A percentile compares a stretch with the other conserved stretches of the same genome.
These are phyloP conservation scores for Xylaria grammica DNA, from an alignment of 495 filamentous ascomycete species.

Conservation along the genomic window DNA sequence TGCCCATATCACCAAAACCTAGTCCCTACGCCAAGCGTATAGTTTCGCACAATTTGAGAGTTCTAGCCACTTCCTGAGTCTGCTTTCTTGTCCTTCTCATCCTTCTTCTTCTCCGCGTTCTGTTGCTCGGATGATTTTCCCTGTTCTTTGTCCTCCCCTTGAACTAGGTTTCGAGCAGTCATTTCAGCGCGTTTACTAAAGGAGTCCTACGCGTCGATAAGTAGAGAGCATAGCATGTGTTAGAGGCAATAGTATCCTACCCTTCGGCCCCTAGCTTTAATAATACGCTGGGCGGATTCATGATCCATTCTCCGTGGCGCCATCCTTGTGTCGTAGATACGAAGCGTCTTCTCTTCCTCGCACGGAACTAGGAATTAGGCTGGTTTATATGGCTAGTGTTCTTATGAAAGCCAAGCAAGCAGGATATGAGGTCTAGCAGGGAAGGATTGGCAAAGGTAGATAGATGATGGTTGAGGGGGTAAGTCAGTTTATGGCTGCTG, in stretches of 20 bases:
- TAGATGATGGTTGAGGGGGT: not conserved
- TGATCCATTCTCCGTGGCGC: slow-evolving; percentile 54
- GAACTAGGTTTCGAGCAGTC: slow-evolving; percentile 46
- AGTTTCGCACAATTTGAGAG: not conserved
- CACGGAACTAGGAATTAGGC: not conserved
- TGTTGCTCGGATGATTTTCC: not conserved
- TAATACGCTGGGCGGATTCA: slow-evolving; percentile 51
- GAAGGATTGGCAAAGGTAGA: not conserved
- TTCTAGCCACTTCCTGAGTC: slow-evolving; percentile 5
- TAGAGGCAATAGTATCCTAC: slow-evolving; percentile 23
- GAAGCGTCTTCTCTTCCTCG: not conserved
- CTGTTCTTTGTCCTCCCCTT: not conserved
- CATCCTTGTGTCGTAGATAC: not conserved
- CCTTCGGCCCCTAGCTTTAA: slow-evolving; percentile 45
- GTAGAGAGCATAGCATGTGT: not conserved
- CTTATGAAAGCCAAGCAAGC: too few species aligned
- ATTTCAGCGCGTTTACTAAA: slow-evolving; percentile 50
- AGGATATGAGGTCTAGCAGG: not conserved
- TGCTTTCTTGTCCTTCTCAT: not conserved
- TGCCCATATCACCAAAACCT: not conserved
- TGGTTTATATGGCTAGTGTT: not conserved
- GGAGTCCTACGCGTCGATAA: slow-evolving; percentile 42
- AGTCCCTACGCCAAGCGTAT: slow-evolving; percentile 12
- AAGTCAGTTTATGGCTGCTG: not conserved
- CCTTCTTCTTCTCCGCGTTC: not conserved